Conservation (phyloP, 106 monocot species). For the Dendrobium huoshanense region DNA sequence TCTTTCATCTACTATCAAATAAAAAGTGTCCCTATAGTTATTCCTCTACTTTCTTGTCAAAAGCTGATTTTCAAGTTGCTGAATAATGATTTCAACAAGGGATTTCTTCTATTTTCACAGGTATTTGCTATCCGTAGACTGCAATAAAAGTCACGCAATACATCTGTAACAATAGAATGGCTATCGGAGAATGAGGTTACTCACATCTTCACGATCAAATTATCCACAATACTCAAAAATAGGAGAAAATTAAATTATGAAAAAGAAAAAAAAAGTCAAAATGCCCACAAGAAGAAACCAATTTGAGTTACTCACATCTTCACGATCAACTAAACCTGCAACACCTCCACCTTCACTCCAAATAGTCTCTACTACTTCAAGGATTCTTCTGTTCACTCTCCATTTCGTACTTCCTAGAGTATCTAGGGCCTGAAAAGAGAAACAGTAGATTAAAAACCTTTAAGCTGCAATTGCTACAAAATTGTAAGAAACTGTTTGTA, state of each 20-base stretch:
- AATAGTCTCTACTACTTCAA: constrained; percentile 58
- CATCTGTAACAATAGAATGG: not conserved
- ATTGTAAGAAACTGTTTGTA: not conserved
- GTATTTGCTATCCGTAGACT: no score
- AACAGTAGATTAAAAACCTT: not conserved
- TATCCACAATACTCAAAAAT: not conserved
- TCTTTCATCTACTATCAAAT: no score
- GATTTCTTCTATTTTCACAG: no score
- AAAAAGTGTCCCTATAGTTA: no score
- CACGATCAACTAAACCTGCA: constrained; percentile 66
- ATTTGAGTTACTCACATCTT: constrained; percentile 51
- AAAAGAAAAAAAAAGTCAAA: not conserved
- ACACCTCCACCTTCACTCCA: constrained; percentile 72
- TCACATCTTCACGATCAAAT: no score
- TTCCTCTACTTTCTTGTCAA: no score
- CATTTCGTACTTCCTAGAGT: constrained; percentile 86
- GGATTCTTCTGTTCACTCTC: constrained; percentile 81
- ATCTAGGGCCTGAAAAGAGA: constrained; percentile 60
- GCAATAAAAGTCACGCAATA: not conserved
- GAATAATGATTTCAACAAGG: no score
- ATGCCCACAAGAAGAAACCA: not conserved
- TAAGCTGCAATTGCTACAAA: not conserved
- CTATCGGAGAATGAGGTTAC: not conserved
- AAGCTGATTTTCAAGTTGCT: no score
- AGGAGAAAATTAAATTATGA: not conserved